Evolutionary conservation across 257 asterid genomes (phyloP).

Genomic region (Solanum dulcamara): DNA sequence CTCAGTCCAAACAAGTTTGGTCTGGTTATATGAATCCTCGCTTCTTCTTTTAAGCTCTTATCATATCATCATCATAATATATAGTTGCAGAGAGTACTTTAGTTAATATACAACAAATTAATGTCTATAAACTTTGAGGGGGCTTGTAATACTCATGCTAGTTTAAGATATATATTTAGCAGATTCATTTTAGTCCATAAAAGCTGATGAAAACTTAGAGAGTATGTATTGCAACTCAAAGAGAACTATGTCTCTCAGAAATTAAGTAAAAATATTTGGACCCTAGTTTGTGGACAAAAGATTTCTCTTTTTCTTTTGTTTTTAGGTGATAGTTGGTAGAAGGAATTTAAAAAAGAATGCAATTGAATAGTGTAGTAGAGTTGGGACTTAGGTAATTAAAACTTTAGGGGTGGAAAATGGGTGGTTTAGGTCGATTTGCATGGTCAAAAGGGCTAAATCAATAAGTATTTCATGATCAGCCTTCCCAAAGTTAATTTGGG

Average conservation of each 20-base stretch:
- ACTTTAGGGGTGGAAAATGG: neutral
- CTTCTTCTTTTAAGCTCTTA: neutral
- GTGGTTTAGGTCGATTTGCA: neutral
- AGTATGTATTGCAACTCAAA: no score
- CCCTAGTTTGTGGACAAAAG: neutral
- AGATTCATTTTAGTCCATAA: neutral
- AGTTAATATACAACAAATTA: neutral
- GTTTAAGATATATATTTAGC: neutral
- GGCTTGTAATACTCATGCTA: neutral
- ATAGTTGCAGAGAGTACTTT: neutral
- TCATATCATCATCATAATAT: neutral
- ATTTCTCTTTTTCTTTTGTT: neutral
- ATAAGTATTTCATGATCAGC: neutral
- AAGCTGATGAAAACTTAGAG: neutral
- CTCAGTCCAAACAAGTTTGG: no score
- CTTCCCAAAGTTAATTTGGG: neutral
- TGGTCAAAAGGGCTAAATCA: neutral
- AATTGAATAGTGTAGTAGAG: neutral
- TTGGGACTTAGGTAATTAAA: neutral
- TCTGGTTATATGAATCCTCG: neutral
- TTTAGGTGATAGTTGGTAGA: neutral
- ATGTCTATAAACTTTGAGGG: neutral
- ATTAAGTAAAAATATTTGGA: neutral
- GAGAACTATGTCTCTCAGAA: no score
- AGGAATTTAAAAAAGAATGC: neutral